Evolutionary conservation across 208 protist species (phyloP), one percentile per base, ranked within the genome.

Genomic region (Novymonas esmeraldas): DNA sequence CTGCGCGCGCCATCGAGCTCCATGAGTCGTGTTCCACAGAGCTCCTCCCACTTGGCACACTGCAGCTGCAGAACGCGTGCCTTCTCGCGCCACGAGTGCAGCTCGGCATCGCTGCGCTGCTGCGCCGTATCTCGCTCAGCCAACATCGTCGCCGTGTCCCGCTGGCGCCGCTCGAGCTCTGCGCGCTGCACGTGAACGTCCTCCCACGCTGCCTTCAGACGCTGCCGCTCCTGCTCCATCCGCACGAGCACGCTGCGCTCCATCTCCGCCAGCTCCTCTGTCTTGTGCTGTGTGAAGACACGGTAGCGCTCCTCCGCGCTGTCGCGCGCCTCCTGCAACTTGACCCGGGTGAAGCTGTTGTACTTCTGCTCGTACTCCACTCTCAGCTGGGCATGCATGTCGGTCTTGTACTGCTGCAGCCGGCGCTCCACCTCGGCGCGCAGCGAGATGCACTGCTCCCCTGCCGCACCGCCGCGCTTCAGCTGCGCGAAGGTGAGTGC

Each of bases 351-450:
- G 73, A 92, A 95, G 16, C 52, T 71, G 33, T 78, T 72, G 65
- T 89, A 74, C 64, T 86, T 84, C 51, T 85, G 83, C 65, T 93
- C 81, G 62, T 92, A 95, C 62, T 87, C 78, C 49, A 64, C 72
- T 18, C 86, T 75, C 55, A 95, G 81, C 62, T 92, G 87, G 22
- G 78, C 64, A 49, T 87, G 83, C 34, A 92, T 74, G 39, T 95
- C 87, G n/a, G 61, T 63, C 51, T 85, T 82, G 75, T 93, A 87
- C 69, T 82, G 76, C 50, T 74, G 57, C 71, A 95, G 72, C 20
- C 82, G 82, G n/a, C 83, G 84, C 28, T 95, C 90, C 41, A 95
- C 77, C 54, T 93, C 84, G 34, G 76, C 67, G 28, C 84, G 79
- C 24, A 80, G 81, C 54, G 88, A 89, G 51, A 85, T 74, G 22